Percentiles rank a stretch among this genome's conserved stretches.
Conservation (phyloP, 2,329 filamentous ascomycete genomes). For the Aspergillus bombycis region DNA sequence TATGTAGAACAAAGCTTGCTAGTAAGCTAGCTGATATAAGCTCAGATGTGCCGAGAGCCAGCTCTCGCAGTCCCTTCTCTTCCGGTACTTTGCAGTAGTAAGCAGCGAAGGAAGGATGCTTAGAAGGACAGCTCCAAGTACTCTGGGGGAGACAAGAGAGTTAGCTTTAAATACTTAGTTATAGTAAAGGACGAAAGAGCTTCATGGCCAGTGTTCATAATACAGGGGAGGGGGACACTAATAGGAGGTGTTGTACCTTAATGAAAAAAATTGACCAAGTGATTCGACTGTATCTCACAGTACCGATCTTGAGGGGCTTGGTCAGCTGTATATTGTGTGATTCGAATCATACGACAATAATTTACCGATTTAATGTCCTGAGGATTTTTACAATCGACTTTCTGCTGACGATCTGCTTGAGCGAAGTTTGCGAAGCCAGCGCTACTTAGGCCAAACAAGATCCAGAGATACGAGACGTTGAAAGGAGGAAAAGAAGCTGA, state of each 20-base stretch:
- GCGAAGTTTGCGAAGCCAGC: constrained; percentile 33
- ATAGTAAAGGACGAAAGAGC: neutral
- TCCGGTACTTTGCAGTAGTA: neutral
- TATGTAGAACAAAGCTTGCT: neutral
- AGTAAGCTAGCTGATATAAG: neutral
- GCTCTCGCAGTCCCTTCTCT: constrained; percentile 30
- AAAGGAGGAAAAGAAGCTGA: constrained; percentile 19
- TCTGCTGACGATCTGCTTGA: neutral
- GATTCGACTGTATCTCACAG: neutral
- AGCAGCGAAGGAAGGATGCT: neutral
- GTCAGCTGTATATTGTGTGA: neutral
- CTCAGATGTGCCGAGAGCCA: constrained; percentile 33
- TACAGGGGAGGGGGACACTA: neutral
- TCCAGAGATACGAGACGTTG: constrained; percentile 23
- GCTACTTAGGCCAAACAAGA: constrained; percentile 29
- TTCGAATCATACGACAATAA: neutral
- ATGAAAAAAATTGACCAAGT: neutral
- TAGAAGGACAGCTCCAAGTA: constrained; percentile 4
- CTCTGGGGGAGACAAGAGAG: neutral
- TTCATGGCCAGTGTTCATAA: neutral
- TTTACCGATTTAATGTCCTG: neutral
- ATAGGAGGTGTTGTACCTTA: neutral
- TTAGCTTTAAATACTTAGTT: neutral
- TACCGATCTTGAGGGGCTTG: neutral
- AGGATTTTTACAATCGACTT: neutral